phyloP scores from a whole-genome alignment of 2,329 filamentous ascomycete species.

The Fusarium bulbicola region DNA sequence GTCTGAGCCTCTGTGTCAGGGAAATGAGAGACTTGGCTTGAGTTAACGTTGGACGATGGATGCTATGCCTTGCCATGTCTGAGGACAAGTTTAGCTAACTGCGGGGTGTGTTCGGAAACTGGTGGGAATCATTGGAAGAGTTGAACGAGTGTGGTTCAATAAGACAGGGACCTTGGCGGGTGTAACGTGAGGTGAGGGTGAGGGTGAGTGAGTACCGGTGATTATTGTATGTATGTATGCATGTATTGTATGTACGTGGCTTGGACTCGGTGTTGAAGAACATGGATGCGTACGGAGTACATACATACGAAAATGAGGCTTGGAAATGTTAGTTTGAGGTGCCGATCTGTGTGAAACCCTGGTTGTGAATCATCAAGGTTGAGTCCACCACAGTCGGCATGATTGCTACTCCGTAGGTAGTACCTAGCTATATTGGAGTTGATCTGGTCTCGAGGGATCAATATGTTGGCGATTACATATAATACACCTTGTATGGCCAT shows the following conservation, averaged over 20 bases:
- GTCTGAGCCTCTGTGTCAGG: conserved; percentile 25
- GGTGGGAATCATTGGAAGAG: neutral
- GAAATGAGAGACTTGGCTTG: conserved; percentile 17
- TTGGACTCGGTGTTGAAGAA: neutral
- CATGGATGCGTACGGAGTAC: neutral
- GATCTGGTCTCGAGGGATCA: neutral
- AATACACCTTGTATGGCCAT: neutral
- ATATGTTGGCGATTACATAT: neutral
- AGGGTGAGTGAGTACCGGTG: neutral
- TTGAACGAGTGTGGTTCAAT: neutral
- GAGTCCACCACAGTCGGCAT: neutral
- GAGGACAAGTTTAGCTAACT: neutral
- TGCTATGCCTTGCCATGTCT: conserved; percentile 4
- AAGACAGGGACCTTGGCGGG: neutral
- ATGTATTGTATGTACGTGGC: neutral
- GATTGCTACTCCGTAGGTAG: neutral
- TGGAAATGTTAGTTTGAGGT: conserved; percentile 3
- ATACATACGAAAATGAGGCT: conserved; percentile 20
- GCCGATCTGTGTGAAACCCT: conserved; percentile 20
- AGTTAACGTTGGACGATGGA: neutral
- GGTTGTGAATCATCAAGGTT: conserved; percentile 15
- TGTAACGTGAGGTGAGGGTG: neutral
- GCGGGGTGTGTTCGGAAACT: neutral
- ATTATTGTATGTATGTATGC: neutral
- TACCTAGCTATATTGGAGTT: neutral